Percentiles rank a stretch among this genome's conserved stretches.
Evolutionary conservation across 2,329 filamentous ascomycete species (phyloP).

Genomic region (Colletotrichum melonis): DNA sequence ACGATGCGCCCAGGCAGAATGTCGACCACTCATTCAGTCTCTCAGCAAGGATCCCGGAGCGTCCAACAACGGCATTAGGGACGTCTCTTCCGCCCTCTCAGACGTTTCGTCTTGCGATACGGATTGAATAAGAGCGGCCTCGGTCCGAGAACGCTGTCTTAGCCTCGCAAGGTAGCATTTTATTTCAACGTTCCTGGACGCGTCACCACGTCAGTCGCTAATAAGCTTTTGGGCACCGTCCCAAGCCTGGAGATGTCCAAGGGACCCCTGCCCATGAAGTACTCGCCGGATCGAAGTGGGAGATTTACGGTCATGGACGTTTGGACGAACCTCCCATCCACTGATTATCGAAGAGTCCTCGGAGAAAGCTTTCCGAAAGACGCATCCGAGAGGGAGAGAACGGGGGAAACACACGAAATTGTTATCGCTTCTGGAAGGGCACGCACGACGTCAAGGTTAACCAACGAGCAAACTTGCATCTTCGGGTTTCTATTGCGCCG

Average conservation of each 20-base stretch:
- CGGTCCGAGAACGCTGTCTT: not conserved
- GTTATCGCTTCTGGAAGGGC: not conserved
- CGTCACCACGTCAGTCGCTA: not conserved
- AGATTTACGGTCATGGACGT: not conserved
- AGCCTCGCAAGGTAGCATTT: not conserved
- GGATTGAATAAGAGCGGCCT: not conserved
- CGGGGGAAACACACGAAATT: not conserved
- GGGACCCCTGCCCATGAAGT: not conserved
- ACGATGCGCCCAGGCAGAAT: not conserved
- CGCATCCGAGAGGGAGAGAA: too few relatives aligned
- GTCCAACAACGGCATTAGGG: not conserved
- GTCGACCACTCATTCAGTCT: not conserved
- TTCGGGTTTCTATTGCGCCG: not conserved
- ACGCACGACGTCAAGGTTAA: not conserved
- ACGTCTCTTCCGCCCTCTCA: not conserved
- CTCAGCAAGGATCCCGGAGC: not conserved
- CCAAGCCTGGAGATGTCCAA: not conserved
- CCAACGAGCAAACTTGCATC: not conserved
- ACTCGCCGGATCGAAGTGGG: not conserved
- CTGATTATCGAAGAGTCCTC: not conserved
- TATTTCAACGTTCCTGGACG: not conserved
- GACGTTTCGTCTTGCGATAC: not conserved
- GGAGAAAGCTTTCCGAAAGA: too few relatives aligned
- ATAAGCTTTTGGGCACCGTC: conserved; percentile 8
- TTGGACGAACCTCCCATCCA: not conserved